Evolutionary conservation across 129 eudicot genomes (phyloP), one percentile per base, ranked within the genome.

Genomic region (Centaurea solstitialis): DNA sequence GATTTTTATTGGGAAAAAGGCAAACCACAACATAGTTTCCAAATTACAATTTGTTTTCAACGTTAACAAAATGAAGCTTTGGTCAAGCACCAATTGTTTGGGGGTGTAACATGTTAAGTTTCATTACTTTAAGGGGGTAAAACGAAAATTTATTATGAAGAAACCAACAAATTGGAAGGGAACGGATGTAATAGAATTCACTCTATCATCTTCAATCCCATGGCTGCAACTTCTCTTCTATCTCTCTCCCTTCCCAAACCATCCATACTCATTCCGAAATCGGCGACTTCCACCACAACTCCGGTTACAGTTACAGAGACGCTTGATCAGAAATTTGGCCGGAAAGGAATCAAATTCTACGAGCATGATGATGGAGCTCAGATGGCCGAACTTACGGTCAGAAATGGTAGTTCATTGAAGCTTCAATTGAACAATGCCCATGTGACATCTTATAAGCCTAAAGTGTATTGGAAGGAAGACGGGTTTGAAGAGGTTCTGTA

Each of bases 381-480:
- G 9, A 22, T 57, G 0, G 98, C 91, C n/a, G 97, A 94, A 78
- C 91, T 94, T 3, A 87, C 87, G 3, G 97, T 90, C 1, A 85
- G 97, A 79, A 94, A 94, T 86, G 98, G 98, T 4, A 94, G 97
- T 70, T 94, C 98, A 4, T 9, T 94, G 41, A 90, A 84, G 86
- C 83, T 94, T 45, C 88, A 86, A 18, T 86, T 94, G 85, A 83
- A 94, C 80, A 89, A 86, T 86, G 97, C 87, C 33, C 98, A 90
- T 87, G 89, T 94, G 15, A 92, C 86, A 78, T 94, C 98, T 66
- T 94, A 94, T 79, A 89, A 83, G 86, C 98, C 98, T 28, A 94
- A 94, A 73, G 97, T 94, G n/a, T 84, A 86, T 78, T 94, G 98
- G 98, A 92, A 89, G 75, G 98, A 94, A 21, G 93, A 92, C 35